These are phyloP conservation scores for Rosa persica DNA, from an alignment of 306 rosid genomes.

Conservation along the genomic window DNA sequence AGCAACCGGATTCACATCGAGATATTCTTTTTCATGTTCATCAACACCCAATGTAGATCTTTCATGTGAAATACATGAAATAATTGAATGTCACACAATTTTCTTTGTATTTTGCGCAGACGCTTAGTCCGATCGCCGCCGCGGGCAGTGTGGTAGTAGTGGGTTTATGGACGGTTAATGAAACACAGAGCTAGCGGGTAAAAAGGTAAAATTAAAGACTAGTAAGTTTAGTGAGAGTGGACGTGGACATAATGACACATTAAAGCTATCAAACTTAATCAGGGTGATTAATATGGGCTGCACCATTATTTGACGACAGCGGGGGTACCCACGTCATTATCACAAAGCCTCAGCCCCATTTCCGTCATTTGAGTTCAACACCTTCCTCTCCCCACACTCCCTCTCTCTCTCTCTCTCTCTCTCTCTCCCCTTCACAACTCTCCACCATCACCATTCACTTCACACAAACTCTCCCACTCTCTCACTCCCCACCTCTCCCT, in stretches of 20 bases:
- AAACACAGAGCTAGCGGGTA: background rate
- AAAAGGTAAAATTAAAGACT: constrained; percentile 20
- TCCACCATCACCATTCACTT: constrained; percentile 21
- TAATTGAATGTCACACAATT: no score
- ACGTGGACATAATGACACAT: background rate
- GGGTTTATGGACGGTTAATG: background rate
- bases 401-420: background rate
- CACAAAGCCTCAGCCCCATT: constrained; percentile 34
- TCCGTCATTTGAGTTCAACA: constrained; percentile 36
- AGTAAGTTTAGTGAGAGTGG: background rate
- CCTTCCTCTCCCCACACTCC: constrained; percentile 15
- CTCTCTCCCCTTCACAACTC: background rate
- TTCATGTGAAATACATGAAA: no score
- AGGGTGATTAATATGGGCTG: background rate
- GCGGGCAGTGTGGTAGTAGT: background rate
- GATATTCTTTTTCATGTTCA: no score
- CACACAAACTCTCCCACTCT: background rate
- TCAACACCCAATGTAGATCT: no score
- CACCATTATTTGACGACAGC: constrained; percentile 7
- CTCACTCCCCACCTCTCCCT: background rate
- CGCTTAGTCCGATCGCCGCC: background rate
- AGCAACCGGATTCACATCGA: no score
- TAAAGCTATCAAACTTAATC: background rate
- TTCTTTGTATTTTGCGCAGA: no score
- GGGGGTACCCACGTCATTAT: constrained; percentile 45